Conservation (phyloP, 1,284 basidiomycete genomes). For the Trichosporon coremiiforme region DNA sequence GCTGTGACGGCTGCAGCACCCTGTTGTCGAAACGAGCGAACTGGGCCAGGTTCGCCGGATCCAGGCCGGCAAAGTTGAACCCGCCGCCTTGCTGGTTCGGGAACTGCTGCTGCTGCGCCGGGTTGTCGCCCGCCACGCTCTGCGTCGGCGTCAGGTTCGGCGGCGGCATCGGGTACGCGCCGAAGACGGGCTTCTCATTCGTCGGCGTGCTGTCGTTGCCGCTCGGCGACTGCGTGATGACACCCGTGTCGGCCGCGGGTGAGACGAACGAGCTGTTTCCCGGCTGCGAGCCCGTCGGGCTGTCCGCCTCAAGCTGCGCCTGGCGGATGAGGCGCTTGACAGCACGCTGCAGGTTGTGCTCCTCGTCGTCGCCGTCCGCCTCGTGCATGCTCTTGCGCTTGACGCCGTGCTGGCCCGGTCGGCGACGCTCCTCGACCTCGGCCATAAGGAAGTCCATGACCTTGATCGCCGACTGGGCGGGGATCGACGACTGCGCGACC, state of each 20-base stretch:
- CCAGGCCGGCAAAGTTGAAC: constrained; percentile 38
- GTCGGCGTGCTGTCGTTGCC: constrained; percentile 32
- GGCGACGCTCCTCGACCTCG: constrained; percentile 54
- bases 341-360: constrained; percentile 52
- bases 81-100: constrained; percentile 10
- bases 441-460: constrained; percentile 57
- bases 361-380: constrained; percentile 42
- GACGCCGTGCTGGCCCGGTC: constrained; percentile 41
- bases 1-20: constrained; percentile 37
- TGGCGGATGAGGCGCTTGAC: constrained; percentile 56
- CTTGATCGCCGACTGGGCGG: constrained; percentile 53
- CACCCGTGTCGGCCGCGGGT: constrained; percentile 23
- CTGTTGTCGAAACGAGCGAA: constrained; percentile 42
- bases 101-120: constrained; percentile 11
- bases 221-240: constrained; percentile 13
- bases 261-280: constrained; percentile 28
- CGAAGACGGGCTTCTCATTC: constrained; percentile 48
- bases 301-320: constrained; percentile 51
- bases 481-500: constrained; percentile 53
- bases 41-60: constrained; percentile 29
- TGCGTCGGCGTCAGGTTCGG: constrained; percentile 17
- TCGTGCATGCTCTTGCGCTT: constrained; percentile 48
- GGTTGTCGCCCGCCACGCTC: constrained; percentile 11
- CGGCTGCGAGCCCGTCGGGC: constrained; percentile 30
- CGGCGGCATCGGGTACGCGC: constrained; percentile 52